A percentile compares a stretch with the other conserved stretches of the same genome.
Evolutionary conservation across 2,329 filamentous ascomycete species (phyloP).

Genomic region (Aspergillus fijiensis): DNA sequence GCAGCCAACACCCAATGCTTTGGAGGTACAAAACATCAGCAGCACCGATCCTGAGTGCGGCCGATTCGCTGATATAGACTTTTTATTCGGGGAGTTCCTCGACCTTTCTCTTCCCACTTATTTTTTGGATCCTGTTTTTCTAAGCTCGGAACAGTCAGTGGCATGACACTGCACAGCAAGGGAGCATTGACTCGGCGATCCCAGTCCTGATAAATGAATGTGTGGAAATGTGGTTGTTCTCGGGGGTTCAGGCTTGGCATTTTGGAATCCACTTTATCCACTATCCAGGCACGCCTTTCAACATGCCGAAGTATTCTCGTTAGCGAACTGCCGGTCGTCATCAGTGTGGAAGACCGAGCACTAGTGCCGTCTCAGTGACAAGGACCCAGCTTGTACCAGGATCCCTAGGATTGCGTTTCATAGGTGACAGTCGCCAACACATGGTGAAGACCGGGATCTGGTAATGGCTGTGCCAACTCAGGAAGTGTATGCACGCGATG

Average conservation of each 20-base stretch:
- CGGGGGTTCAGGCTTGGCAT: not conserved
- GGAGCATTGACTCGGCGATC: not conserved
- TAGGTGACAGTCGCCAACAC: not conserved
- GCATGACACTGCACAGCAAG: not conserved
- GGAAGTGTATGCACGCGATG: not conserved
- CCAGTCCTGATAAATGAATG: not conserved
- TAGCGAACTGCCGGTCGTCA: not conserved
- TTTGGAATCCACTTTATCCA: not conserved
- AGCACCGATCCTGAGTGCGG: conserved; percentile 42
- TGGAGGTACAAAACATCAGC: conserved; percentile 47
- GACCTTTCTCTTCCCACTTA: conserved; percentile 38
- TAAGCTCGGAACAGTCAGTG: conserved; percentile 6
- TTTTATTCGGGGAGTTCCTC: conserved; percentile 36
- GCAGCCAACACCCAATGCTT: conserved; percentile 26
- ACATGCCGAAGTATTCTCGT: not conserved
- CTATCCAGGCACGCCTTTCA: not conserved
- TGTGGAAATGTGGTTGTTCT: not conserved
- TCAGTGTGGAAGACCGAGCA: no score
- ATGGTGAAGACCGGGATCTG: not conserved
- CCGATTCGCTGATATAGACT: conserved; percentile 37
- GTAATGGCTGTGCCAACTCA: not conserved
- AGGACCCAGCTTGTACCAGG: no score
- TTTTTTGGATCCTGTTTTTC: conserved; percentile 39
- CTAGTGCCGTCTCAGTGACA: no score
- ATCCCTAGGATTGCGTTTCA: not conserved